Conservation (phyloP, 2,329 filamentous ascomycete species). For the Hymenoscyphus occultus region DNA sequence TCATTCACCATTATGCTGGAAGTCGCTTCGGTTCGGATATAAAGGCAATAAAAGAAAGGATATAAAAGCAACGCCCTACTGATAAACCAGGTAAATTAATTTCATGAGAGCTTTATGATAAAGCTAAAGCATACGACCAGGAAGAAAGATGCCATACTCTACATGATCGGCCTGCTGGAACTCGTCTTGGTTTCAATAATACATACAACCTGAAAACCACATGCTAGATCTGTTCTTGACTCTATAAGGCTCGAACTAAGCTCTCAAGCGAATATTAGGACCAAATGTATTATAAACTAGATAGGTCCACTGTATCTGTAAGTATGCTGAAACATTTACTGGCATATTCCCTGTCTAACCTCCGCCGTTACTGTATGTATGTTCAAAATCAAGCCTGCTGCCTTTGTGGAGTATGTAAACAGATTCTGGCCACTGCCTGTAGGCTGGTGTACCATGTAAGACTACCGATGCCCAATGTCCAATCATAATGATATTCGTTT, state of each 20-base stretch:
- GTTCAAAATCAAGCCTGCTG: background rate
- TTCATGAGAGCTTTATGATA: background rate
- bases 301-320: background rate
- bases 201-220: background rate
- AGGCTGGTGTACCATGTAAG: background rate
- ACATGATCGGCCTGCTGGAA: background rate
- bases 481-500: conserved; percentile 1
- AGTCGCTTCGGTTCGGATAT: too few species aligned
- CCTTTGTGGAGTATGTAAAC: background rate
- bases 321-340: background rate
- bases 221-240: background rate
- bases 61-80: background rate
- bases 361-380: background rate
- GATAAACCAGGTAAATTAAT: background rate
- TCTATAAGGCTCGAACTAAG: background rate
- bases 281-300: background rate
- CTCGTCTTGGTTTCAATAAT: background rate
- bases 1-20: too few species aligned
- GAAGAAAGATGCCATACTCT: background rate
- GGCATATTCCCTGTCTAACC: background rate
- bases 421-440: background rate
- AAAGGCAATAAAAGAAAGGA: background rate
- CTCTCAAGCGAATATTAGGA: background rate
- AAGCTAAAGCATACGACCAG: background rate
- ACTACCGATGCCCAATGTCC: background rate